These are phyloP conservation scores for Colletotrichum sidae DNA, from an alignment of 2,329 filamentous ascomycete species.

Conservation along the genomic window DNA sequence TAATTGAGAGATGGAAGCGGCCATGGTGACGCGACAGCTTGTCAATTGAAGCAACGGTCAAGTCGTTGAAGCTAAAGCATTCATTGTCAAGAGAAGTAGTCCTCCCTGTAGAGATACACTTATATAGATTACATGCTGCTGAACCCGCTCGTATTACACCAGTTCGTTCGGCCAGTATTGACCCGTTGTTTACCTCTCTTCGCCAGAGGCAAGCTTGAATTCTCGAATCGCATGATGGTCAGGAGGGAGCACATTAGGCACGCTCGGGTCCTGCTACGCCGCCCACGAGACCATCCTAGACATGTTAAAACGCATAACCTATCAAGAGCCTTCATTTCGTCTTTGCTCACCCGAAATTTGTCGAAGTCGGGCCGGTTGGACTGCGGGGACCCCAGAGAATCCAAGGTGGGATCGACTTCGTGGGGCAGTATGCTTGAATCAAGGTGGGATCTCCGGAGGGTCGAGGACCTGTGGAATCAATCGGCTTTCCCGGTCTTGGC, in stretches of 20 bases:
- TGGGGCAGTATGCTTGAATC: constrained; percentile 14
- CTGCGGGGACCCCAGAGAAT: constrained; percentile 29
- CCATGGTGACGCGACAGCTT: constrained; percentile 42
- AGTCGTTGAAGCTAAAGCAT: too few relatives aligned
- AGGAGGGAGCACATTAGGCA: background rate
- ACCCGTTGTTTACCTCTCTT: background rate
- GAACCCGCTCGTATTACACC: background rate
- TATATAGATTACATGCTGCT: background rate
- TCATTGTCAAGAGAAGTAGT: too few relatives aligned
- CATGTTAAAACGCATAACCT: background rate
- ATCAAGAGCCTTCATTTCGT: constrained; percentile 2
- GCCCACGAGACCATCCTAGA: background rate
- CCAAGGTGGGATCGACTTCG: constrained; percentile 5
- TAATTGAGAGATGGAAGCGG: constrained; percentile 51
- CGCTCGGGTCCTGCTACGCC: constrained; percentile 13
- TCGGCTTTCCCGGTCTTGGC: background rate
- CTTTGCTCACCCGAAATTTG: background rate
- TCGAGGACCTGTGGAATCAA: background rate
- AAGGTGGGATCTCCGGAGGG: constrained; percentile 5
- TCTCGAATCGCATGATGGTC: background rate
- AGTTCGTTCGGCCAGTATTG: background rate
- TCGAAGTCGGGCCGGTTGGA: constrained; percentile 17
- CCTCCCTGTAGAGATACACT: too few relatives aligned
- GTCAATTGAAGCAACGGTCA: too few relatives aligned
- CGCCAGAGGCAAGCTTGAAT: background rate